Percentiles rank a stretch among this genome's conserved stretches.
Conservation (phyloP, 177 flowering plant genomes). For the Vitis hybrid region DNA sequence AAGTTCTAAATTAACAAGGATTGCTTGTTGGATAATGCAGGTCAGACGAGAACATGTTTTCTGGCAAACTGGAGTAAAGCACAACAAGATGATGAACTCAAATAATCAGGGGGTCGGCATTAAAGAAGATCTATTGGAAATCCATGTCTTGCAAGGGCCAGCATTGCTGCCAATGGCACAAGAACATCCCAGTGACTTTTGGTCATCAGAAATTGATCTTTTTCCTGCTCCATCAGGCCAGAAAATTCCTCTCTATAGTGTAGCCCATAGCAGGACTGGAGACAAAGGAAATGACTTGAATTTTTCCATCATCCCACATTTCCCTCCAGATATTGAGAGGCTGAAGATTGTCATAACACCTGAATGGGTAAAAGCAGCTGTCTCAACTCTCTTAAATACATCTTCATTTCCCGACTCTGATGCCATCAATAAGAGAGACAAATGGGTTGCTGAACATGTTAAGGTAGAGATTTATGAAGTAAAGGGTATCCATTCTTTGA, state of each 20-base stretch:
- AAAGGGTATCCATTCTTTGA: constrained; percentile 69
- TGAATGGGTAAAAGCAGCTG: constrained; percentile 66
- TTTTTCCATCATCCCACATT: constrained; percentile 88
- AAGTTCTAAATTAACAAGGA: not conserved
- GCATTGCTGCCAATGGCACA: constrained; percentile 2
- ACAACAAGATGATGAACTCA: constrained; percentile 17
- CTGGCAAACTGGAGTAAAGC: constrained; percentile 54
- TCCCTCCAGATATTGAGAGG: constrained; percentile 63
- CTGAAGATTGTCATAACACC: constrained; percentile 71
- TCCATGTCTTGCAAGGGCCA: constrained; percentile 5
- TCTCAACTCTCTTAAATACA: constrained; percentile 47
- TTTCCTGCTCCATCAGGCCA: constrained; percentile 65
- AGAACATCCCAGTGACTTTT: constrained; percentile 8
- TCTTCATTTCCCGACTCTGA: constrained; percentile 50
- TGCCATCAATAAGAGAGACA: constrained; percentile 42
- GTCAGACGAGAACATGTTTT: constrained; percentile 60
- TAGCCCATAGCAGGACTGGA: constrained; percentile 91
- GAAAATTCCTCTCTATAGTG: constrained; percentile 60
- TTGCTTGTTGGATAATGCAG: constrained; percentile 36
- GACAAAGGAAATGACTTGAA: constrained; percentile 95
- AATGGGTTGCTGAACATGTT: constrained; percentile 52
- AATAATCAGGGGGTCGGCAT: constrained; percentile 6
- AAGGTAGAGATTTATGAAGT: constrained; percentile 81
- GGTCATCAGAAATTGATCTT: constrained; percentile 4
- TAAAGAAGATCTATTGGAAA: constrained; percentile 9